phyloP scores from a whole-genome alignment of 768 basidiomycete genomes.

The Roridomyces roridus region DNA sequence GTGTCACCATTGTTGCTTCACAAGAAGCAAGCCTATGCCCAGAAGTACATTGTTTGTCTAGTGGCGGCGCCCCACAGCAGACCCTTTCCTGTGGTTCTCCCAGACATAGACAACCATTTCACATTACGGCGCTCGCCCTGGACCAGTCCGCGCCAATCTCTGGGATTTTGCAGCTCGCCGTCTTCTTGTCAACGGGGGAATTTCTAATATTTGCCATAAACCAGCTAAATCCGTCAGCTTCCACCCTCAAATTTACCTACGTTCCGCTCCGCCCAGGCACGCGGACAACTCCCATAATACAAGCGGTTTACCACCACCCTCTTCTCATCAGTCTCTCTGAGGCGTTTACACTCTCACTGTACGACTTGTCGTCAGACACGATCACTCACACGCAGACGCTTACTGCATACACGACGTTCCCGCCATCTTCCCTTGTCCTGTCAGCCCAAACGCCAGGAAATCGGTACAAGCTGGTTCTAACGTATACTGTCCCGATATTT shows the following conservation, averaged over 20 bases:
- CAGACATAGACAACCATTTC: conserved; percentile 33
- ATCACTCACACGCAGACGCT: conserved; percentile 69
- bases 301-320: conserved; percentile 80
- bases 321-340: conserved; percentile 75
- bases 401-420: conserved; percentile 78
- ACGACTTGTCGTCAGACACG: conserved; percentile 62
- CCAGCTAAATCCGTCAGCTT: conserved; percentile 47
- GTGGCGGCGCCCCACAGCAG: conserved; percentile 39
- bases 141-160: conserved; percentile 72
- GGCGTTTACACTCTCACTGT: conserved; percentile 73
- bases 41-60: conserved; percentile 41
- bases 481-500: conserved; percentile 80
- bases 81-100: conserved; percentile 52
- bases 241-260: conserved; percentile 54
- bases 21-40: conserved; percentile 43
- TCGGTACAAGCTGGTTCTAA: conserved; percentile 73
- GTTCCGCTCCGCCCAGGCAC: conserved; percentile 47
- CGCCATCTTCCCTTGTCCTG: conserved; percentile 81
- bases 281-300: conserved; percentile 56
- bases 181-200: conserved; percentile 73
- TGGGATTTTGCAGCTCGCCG: conserved; percentile 52
- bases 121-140: conserved; percentile 70
- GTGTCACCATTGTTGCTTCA: conserved; percentile 64
- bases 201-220: conserved; percentile 65
- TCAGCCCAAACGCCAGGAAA: conserved; percentile 61